Conservation (phyloP, 371 early-diverging fungal genomes). For the Capillidium rhysosporum region DNA sequence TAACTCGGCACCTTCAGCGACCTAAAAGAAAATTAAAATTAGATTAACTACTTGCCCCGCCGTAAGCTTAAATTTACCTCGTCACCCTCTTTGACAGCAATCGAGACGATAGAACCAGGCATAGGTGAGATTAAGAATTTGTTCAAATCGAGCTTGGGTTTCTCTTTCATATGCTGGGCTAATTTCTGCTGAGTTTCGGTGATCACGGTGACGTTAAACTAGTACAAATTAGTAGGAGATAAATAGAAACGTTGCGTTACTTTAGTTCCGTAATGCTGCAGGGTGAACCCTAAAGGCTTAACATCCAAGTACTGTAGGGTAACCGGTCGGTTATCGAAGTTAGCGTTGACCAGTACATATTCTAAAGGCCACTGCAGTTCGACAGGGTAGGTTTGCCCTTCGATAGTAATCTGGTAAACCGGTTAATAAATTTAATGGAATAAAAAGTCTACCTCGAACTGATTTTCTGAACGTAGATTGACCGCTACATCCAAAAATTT, state of each 20-base stretch:
- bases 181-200: constrained; percentile 36
- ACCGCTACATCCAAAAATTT: constrained; percentile 15
- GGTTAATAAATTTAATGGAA: neutral
- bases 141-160: constrained; percentile 45
- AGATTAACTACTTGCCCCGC: neutral
- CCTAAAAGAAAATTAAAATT: constrained; percentile 11
- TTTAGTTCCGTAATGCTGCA: constrained; percentile 72
- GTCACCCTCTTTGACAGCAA: constrained; percentile 71
- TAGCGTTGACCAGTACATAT: constrained; percentile 43
- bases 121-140: constrained; percentile 69
- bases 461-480: constrained; percentile 5
- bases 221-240: neutral
- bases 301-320: constrained; percentile 64
- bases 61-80: constrained; percentile 13
- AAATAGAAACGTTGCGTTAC: constrained; percentile 12
- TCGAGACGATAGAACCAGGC: constrained; percentile 77
- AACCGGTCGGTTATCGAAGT: constrained; percentile 13
- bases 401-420: constrained; percentile 16
- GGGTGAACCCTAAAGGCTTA: constrained; percentile 46
- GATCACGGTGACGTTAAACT: constrained; percentile 46
- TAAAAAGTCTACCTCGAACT: constrained; percentile 13
- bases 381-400: constrained; percentile 19
- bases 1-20: constrained; percentile 67
- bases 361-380: constrained; percentile 49
- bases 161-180: constrained; percentile 48